A percentile compares a stretch with the other conserved stretches of the same genome.
Conservation (phyloP, 805 yeast species). For the Saturnispora zaruensis region DNA sequence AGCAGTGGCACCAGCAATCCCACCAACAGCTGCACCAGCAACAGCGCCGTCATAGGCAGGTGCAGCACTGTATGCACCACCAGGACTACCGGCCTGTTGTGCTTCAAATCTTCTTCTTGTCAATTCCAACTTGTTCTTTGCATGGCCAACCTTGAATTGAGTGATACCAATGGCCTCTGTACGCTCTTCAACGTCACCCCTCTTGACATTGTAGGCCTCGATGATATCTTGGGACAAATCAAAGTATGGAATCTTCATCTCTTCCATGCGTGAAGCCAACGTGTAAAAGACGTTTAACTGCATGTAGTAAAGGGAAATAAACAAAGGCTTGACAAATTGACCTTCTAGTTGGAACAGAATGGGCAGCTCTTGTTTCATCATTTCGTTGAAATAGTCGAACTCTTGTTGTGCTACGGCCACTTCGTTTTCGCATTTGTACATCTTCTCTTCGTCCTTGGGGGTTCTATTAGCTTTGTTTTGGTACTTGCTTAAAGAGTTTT, state of each 20-base stretch:
- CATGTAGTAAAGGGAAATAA: conserved; percentile 93
- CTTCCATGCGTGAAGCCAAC: conserved; percentile 83
- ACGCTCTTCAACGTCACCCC: conserved; percentile 86
- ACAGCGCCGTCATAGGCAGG: conserved; percentile 28
- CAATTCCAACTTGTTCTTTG: conserved; percentile 73
- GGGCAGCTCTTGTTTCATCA: conserved; percentile 88
- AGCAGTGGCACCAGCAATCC: conserved; percentile 18
- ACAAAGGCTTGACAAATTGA: conserved; percentile 86
- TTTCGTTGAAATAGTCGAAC: conserved; percentile 89
- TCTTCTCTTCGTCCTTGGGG: conserved; percentile 82
- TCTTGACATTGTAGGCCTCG: conserved; percentile 68
- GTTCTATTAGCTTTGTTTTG: conserved; percentile 78
- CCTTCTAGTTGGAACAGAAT: conserved; percentile 79
- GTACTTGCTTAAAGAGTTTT: conserved; percentile 56
- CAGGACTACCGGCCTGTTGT: conserved; percentile 21
- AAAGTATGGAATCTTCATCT: conserved; percentile 93
- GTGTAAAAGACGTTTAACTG: conserved; percentile 96
- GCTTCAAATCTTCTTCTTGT: conserved; percentile 66
- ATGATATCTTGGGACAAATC: conserved; percentile 77
- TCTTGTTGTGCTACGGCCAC: conserved; percentile 90
- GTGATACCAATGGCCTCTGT: conserved; percentile 86
- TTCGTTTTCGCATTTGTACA: conserved; percentile 85
- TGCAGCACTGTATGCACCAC: conserved; percentile 13
- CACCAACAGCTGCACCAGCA: conserved; percentile 23
- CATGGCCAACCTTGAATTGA: conserved; percentile 84